phyloP scores from a whole-genome alignment of 495 filamentous ascomycete genomes.

The Lindgomyces ingoldianus region DNA sequence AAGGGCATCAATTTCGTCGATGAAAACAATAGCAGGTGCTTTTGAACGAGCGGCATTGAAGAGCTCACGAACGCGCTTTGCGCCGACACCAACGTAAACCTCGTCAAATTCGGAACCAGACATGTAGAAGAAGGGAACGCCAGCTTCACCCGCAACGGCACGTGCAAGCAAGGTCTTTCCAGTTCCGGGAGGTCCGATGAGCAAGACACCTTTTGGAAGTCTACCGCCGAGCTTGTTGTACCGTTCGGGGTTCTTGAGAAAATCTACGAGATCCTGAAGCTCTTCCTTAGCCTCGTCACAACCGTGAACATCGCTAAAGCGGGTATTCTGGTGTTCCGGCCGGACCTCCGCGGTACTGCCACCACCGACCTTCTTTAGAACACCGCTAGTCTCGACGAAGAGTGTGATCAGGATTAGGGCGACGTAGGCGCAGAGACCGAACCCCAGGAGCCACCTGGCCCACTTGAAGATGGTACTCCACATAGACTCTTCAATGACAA shows the following conservation, averaged over 20 bases:
- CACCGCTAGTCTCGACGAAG: slow-evolving; percentile 72
- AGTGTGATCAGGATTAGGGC: slow-evolving; percentile 73
- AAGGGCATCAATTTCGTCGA: slow-evolving; percentile 95
- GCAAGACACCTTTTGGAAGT: slow-evolving; percentile 91
- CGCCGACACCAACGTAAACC: slow-evolving; percentile 96
- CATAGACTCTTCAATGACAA: slow-evolving; percentile 91
- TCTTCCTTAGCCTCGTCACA: slow-evolving; percentile 99
- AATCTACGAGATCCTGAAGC: slow-evolving; percentile 94
- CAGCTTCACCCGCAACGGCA: slow-evolving; percentile 94
- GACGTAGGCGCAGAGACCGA: slow-evolving; percentile 73
- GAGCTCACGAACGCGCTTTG: slow-evolving; percentile 96
- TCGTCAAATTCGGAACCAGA: slow-evolving; percentile 98
- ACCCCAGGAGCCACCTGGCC: slow-evolving; percentile 81
- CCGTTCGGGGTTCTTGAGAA: slow-evolving; percentile 84
- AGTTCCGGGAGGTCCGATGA: slow-evolving; percentile 94
- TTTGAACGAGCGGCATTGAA: slow-evolving; percentile 85
- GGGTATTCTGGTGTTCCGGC: slow-evolving; percentile 83
- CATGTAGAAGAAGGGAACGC: slow-evolving; percentile 99
- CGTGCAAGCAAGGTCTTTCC: slow-evolving; percentile 97
- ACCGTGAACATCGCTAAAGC: slow-evolving; percentile 93
- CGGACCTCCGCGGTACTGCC: slow-evolving; percentile 76
- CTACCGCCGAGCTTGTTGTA: slow-evolving; percentile 93
- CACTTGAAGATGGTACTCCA: slow-evolving; percentile 80
- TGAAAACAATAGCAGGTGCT: slow-evolving; percentile 95
- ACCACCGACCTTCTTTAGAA: slow-evolving; percentile 74